Evolutionary conservation across 495 filamentous ascomycete genomes (phyloP).

Genomic region (Peziza echinospora): DNA sequence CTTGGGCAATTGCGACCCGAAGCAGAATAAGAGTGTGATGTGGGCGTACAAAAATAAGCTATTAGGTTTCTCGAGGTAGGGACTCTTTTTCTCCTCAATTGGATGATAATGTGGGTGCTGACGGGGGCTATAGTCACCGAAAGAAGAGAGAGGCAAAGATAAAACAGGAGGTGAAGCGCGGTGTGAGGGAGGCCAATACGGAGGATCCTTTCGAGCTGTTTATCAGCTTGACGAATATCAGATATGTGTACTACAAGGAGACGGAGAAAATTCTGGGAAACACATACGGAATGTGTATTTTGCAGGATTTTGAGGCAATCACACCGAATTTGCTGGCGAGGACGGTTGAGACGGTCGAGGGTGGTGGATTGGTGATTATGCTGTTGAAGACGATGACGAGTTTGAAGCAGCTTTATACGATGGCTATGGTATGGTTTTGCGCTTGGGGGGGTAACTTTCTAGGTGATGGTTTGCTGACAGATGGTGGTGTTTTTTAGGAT

Average conservation of each 20-base stretch:
- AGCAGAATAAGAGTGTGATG: slow-evolving; percentile 87
- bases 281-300: slow-evolving; percentile 94
- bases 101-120: not conserved
- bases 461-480: not conserved
- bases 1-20: slow-evolving; percentile 69
- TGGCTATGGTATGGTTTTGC: slow-evolving; percentile 44
- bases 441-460: too few relatives aligned
- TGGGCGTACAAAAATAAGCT: slow-evolving; percentile 99
- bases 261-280: slow-evolving; percentile 99
- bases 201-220: slow-evolving; percentile 98
- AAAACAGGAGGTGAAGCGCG: slow-evolving; percentile 91
- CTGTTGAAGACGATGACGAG: slow-evolving; percentile 92
- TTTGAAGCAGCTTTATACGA: slow-evolving; percentile 87
- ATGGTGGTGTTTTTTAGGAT: slow-evolving; percentile 26
- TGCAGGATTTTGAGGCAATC: slow-evolving; percentile 96
- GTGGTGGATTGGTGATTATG: slow-evolving; percentile 76
- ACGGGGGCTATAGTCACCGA: slow-evolving; percentile 39
- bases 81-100: not conserved
- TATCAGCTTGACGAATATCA: slow-evolving; percentile 85
- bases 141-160: slow-evolving; percentile 97
- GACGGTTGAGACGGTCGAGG: slow-evolving; percentile 94
- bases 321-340: slow-evolving; percentile 88
- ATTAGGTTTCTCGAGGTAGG: slow-evolving; percentile 58
- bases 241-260: slow-evolving; percentile 99
- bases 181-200: slow-evolving; percentile 79